These are phyloP conservation scores for Penicillium capsulatum DNA, from an alignment of 2,329 filamentous ascomycete species.

Conservation along the genomic window DNA sequence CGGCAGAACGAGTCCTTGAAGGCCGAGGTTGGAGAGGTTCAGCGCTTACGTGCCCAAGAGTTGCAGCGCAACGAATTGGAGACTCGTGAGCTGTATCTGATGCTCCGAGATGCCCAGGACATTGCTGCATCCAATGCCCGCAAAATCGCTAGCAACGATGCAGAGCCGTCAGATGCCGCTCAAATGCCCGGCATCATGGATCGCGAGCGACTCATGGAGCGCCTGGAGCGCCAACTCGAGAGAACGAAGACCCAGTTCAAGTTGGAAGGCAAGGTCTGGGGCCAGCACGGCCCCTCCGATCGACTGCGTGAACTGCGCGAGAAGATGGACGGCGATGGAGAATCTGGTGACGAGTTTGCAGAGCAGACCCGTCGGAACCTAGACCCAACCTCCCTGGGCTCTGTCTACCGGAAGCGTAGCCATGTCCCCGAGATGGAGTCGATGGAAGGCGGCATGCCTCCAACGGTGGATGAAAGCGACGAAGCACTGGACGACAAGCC, in stretches of 20 bases:
- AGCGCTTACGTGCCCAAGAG: slow-evolving; percentile 81
- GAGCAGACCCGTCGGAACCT: slow-evolving; percentile 59
- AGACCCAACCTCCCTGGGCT: slow-evolving; percentile 69
- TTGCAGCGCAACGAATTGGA: slow-evolving; percentile 93
- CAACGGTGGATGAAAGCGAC: slow-evolving; percentile 52
- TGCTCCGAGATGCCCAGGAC: slow-evolving; percentile 96
- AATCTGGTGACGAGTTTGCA: slow-evolving; percentile 48
- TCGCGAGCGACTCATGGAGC: slow-evolving; percentile 85
- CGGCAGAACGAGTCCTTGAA: slow-evolving; percentile 85
- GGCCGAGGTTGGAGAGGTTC: slow-evolving; percentile 80
- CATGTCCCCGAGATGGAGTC: slow-evolving; percentile 39
- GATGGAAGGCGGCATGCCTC: slow-evolving; percentile 33
- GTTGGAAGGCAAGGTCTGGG: slow-evolving; percentile 88
- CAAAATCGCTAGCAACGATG: slow-evolving; percentile 40
- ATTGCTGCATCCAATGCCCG: slow-evolving; percentile 85
- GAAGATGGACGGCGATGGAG: slow-evolving; percentile 75
- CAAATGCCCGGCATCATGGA: slow-evolving; percentile 91
- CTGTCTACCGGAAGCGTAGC: slow-evolving; percentile 57
- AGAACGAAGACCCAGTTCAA: slow-evolving; percentile 97
- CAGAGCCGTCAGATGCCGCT: slow-evolving; percentile 59
- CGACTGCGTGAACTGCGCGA: slow-evolving; percentile 86
- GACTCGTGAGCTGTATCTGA: slow-evolving; percentile 92
- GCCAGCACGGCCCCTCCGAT: slow-evolving; percentile 82
- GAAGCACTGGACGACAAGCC: slow-evolving; percentile 72
- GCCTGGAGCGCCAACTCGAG: slow-evolving; percentile 91